These are phyloP conservation scores for Solanum sitiens DNA, from an alignment of 257 asterid genomes.

Conservation along the genomic window DNA sequence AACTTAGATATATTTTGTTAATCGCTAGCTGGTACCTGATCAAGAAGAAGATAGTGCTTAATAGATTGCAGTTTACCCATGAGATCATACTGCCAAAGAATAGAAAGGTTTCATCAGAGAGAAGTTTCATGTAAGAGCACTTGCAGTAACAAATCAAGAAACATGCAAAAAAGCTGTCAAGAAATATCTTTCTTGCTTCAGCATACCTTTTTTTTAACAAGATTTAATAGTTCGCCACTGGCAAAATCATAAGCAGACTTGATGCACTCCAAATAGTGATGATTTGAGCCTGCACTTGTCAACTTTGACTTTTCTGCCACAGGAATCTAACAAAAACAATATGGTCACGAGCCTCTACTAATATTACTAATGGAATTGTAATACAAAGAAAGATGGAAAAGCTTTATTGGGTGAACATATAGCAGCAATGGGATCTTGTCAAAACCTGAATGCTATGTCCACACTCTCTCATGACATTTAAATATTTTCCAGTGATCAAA, in stretches of 20 bases:
- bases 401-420: background rate
- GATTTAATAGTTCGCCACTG: constrained; percentile 88
- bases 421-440: background rate
- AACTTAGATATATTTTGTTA: background rate
- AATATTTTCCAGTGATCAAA: constrained; percentile 89
- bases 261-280: constrained; percentile 88
- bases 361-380: constrained; percentile 6
- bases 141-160: background rate
- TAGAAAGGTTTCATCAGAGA: constrained; percentile 8
- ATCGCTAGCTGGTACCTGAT: constrained; percentile 53
- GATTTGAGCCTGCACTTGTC: constrained; percentile 77
- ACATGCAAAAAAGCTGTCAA: background rate
- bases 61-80: constrained; percentile 93
- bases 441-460: constrained; percentile 85
- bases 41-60: constrained; percentile 98
- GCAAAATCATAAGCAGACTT: constrained; percentile 94
- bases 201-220: constrained; percentile 83
- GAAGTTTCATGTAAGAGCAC: constrained; percentile 1
- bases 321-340: constrained; percentile 61
- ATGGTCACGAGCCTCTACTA: constrained; percentile 20
- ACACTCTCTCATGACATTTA: constrained; percentile 98
- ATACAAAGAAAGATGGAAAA: background rate
- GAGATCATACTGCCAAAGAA: constrained; percentile 74
- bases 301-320: constrained; percentile 72
- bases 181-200: background rate